Evolutionary conservation across 202 grass and related monocot species (phyloP).

Genomic region (Hordeum pubiflorum): DNA sequence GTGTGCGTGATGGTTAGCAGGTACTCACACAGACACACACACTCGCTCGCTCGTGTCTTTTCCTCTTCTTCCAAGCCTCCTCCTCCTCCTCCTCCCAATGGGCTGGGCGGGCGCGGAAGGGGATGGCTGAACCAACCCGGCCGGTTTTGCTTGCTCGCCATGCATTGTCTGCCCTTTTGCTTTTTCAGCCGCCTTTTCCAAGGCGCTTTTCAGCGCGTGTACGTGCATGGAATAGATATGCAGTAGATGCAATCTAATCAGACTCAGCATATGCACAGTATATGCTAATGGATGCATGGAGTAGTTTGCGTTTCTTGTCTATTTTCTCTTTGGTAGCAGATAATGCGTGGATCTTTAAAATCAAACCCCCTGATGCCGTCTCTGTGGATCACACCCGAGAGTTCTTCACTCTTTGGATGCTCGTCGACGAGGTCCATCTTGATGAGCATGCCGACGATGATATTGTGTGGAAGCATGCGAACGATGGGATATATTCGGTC

Average conservation of each 20-base stretch:
- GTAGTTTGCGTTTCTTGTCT: no score
- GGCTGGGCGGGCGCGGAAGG: slow-evolving; percentile 8
- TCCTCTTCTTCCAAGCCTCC: slow-evolving; percentile 24
- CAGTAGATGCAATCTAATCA: not conserved
- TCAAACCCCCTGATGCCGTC: no score
- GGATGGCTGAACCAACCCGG: slow-evolving; percentile 38
- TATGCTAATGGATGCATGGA: no score
- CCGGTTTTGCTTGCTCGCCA: not conserved
- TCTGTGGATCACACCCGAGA: no score
- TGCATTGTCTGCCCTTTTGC: not conserved
- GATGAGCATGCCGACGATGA: no score
- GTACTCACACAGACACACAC: not conserved
- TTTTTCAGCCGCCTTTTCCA: not conserved
- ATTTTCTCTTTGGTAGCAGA: no score
- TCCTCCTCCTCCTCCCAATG: slow-evolving; percentile 7
- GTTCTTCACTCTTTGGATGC: no score
- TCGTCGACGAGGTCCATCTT: no score
- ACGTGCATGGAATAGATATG: not conserved
- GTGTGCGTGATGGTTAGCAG: slow-evolving; percentile 17
- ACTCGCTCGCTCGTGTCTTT: not conserved
- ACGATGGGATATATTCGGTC: no score
- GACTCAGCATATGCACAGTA: not conserved
- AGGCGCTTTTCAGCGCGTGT: not conserved
- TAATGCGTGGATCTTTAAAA: no score
- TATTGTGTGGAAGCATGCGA: no score